Evolutionary conservation across 306 rosid genomes (phyloP), one percentile per base, ranked within the genome.

Genomic region (Sophora flavescens): DNA sequence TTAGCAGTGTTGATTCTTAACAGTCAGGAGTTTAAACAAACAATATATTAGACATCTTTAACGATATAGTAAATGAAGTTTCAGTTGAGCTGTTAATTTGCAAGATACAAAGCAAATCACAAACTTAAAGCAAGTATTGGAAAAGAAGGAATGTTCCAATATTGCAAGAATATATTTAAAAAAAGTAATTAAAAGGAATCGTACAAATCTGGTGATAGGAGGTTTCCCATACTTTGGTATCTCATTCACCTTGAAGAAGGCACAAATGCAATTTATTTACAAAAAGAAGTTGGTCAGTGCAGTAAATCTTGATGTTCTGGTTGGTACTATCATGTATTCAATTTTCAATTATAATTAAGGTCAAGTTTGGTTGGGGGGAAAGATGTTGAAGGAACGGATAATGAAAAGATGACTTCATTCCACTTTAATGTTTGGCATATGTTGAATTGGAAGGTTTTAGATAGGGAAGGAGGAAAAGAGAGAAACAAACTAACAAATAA

Each of bases 101-200:
- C 48, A 4, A 26, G 78, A 52, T 33, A 56, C 45, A 68, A 53
- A 14, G 38, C 10, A 35, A 53, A 51, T 63, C 13, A 71, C 72
- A 68, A 53, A 73, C 35, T 36, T 14, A 12, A 7, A 65, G 70
- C 5, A 22, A 62, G 63, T 33, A 33, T 3, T 33, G 67, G 67
- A 53, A 32, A 41, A 61, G 59, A 35, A 39, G 54, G 39, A 42
- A 22, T 10, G 13, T 18, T 68, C 38, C 72, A 63, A 42, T 53
- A 70, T n/a, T 6, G n/a, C 54, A 28, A 81, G 36, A 75, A 38
- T 68, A 74, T 59, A 44, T 67, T 32, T 41, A 6, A 15, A 48
- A 81, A 47, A 12, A 78, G 3, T 2, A 10, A 17, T 56, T 10
- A 47, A 18, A 80, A 38, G 62, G 54, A 62, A 56, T 53, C 33